These are phyloP conservation scores for Colletotrichum cuscutae DNA, from an alignment of 2,329 filamentous ascomycete species.

Conservation along the genomic window DNA sequence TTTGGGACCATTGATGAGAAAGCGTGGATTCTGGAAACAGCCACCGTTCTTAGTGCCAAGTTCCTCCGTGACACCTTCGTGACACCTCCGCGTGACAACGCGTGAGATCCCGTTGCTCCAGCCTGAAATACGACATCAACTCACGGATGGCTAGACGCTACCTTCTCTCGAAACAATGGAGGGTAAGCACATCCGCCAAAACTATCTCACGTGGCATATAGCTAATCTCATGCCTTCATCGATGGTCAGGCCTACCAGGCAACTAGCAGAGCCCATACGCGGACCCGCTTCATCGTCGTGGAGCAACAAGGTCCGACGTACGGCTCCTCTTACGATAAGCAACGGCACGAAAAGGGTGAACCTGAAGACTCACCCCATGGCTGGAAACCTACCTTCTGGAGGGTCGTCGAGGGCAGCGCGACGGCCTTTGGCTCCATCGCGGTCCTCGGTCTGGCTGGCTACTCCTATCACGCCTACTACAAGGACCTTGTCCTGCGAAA, in stretches of 20 bases:
- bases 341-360: background rate
- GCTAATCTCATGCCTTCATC: background rate
- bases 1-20: background rate
- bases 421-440: conserved; percentile 42
- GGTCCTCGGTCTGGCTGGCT: conserved; percentile 44
- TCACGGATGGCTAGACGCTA: conserved; percentile 8
- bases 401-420: conserved; percentile 42
- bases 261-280: background rate
- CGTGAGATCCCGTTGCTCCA: background rate
- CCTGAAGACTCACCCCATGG: background rate
- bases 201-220: background rate
- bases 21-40: background rate
- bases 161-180: background rate
- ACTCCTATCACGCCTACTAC: conserved; percentile 58
- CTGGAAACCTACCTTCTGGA: conserved; percentile 33
- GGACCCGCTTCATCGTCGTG: background rate
- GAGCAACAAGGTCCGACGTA: background rate
- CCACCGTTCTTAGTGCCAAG: background rate
- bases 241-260: background rate
- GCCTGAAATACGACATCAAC: background rate
- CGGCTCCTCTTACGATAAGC: background rate
- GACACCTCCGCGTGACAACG: background rate
- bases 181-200: background rate
- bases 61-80: background rate
- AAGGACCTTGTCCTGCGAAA: conserved; percentile 76